These are phyloP conservation scores for Parmelia sp. DNA, from an alignment of 495 filamentous ascomycete species.

Conservation along the genomic window DNA sequence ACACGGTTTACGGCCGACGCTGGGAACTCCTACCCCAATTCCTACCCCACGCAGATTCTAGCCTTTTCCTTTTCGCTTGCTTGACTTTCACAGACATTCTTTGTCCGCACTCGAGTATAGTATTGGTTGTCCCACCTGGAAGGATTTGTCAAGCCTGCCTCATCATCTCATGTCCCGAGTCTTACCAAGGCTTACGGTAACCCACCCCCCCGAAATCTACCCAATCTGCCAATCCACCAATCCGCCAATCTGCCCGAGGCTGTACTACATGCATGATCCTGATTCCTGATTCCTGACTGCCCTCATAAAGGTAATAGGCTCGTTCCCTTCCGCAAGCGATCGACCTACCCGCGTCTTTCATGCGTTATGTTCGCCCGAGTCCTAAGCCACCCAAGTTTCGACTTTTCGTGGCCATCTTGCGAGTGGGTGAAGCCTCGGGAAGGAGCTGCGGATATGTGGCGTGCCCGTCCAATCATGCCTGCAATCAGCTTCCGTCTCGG, in stretches of 20 bases:
- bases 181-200: background rate
- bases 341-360: constrained; percentile 19
- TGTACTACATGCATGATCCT: constrained; percentile 2
- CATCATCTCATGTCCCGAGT: background rate
- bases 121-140: background rate
- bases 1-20: background rate
- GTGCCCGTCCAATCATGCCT: constrained; percentile 9
- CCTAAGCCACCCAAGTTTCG: constrained; percentile 7
- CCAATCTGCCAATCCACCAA: too few species aligned
- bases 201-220: too few species aligned
- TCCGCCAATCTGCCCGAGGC: background rate
- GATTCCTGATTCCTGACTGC: background rate
- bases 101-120: too few species aligned
- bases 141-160: background rate
- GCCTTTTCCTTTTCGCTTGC: constrained; percentile 7
- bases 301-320: constrained; percentile 10
- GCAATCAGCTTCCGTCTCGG: background rate
- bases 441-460: constrained; percentile 16
- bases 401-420: background rate
- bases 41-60: background rate
- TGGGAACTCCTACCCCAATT: background rate
- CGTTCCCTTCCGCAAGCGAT: constrained; percentile 21
- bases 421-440: constrained; percentile 6
- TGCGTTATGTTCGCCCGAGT: constrained; percentile 9
- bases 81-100: background rate